Base-by-base conservation (phyloP, 169 alveolate genomes). In the Plasmodium knowlesi region DNA sequence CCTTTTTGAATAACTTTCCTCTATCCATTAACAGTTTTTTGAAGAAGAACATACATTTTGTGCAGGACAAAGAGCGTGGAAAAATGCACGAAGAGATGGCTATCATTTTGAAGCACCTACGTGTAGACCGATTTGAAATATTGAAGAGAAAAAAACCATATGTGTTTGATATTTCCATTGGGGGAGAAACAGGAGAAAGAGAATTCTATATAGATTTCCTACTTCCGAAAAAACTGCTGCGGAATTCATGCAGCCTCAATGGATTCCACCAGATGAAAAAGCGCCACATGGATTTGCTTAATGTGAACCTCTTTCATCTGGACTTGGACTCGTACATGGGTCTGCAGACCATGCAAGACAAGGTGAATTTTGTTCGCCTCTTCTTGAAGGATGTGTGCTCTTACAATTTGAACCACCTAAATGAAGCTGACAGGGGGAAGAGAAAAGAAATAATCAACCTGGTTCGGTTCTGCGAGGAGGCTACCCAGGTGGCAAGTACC, bases 261-360 rank as follows among this genome's bases (percentile, higher is more conserved):
- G 94, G 89, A 50, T 88, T 88, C 43, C 70, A 54, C 14, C 89
- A 76, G 54, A 39, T 88, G 72, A 88, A 88, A 72, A 88, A 88
- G 70, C 53, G 94, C 39, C 94, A 88, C 73, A 78, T 88, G 89
- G n/a, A 22, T 8, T 37, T 54, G 54, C 50, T 88, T 28, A 88
- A 88, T 32, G 82, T 41, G 16, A 46, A 79, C 28, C 79, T 78
- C 81, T 88, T 54, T 25, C 81, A 88, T 14, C n/a, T 88, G 41
- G 73, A 79, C 25, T 70, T 78, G 12, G 72, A 8, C 16, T 30
- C 28, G 6, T 88, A 78, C 72, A 34, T 78, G 82, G 30, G 83
- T 34, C 46, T 88, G 22, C 89, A 46, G 0, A 22, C 84, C 10
- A 16, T 88, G 28, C 57, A 70, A 19, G 46, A 88, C 37, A 88